Percentiles rank a stretch among this genome's conserved stretches.
Evolutionary conservation across 768 basidiomycete species (phyloP).

Genomic region (Termitomyces bulborhizus): DNA sequence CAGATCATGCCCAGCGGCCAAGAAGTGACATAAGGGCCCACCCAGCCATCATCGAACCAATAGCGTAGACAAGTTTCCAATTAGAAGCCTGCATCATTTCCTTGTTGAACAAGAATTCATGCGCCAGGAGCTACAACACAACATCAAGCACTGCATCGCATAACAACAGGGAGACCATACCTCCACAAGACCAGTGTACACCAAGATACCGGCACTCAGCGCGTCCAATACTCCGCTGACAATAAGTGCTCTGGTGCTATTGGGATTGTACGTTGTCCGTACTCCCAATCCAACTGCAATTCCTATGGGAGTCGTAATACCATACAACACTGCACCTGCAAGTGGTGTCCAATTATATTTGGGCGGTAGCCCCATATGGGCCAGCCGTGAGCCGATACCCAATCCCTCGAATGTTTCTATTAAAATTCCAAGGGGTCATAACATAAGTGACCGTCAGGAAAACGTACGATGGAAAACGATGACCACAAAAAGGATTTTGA

Average conservation of each 20-base stretch:
- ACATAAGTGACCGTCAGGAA: background rate
- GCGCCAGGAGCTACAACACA: constrained; percentile 65
- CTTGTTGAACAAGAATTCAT: constrained; percentile 90
- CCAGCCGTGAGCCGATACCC: constrained; percentile 86
- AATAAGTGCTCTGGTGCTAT: constrained; percentile 66
- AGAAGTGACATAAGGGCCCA: constrained; percentile 88
- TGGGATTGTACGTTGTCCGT: constrained; percentile 75
- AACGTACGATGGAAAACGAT: constrained; percentile 86
- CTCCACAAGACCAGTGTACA: constrained; percentile 56
- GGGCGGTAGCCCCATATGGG: constrained; percentile 58
- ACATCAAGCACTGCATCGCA: constrained; percentile 4
- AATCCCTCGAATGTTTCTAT: constrained; percentile 92
- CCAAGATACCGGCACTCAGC: constrained; percentile 78
- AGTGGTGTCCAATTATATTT: constrained; percentile 53
- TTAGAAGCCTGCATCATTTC: constrained; percentile 74
- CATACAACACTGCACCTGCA: constrained; percentile 58
- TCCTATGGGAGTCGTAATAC: constrained; percentile 79
- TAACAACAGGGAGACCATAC: background rate
- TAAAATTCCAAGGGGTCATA: background rate
- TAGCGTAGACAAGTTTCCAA: constrained; percentile 60
- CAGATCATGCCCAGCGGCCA: constrained; percentile 78
- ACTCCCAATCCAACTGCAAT: constrained; percentile 82
- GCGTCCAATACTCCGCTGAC: constrained; percentile 85
- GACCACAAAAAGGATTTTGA: constrained; percentile 86
- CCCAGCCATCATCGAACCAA: constrained; percentile 76